Base-by-base conservation (phyloP, 306 rosid species). In the Neltuma alba region DNA sequence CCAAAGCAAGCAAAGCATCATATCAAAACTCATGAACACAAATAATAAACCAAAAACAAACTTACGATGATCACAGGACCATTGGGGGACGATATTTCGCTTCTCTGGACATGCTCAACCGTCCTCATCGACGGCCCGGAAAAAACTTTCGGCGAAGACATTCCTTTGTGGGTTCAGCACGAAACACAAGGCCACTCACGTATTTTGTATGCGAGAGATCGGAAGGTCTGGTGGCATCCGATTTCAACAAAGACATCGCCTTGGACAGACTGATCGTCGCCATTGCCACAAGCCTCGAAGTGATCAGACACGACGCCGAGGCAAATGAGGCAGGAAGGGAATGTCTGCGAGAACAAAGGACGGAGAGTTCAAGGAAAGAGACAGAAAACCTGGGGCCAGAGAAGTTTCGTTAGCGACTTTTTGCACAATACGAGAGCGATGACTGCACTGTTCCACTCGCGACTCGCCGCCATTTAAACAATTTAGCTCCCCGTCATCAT, bases 61-160 rank as follows among this genome's bases (percentile, higher is more conserved):
- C 91, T 77, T 83, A 89, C 98, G 40, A 75, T 20, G 16, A 47
- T 38, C 1, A 81, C 58, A 81, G 86, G 73, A 74, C 89, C 92
- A 68, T 88, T 84, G 62, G 84, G 74, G 40, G 91, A 75, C 65
- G 67, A 34, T 28, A 80, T 70, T 16, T 68, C 75, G 38, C 77
- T 83, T 31, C 57, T 61, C 40, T 66, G 70, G 70, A 58, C 47
- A 62, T 83, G 83, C 81, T 90, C 89, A 2, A 89, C 73, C 62
- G 86, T 70, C 30, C 55, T 80, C 83, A 83, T 72, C 41, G 91
- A 88, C 67, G 81, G 72, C 52, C 66, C 33, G 3, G 55, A 2
- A 55, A 79, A 74, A 40, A 0, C 5, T 41, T 64, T 79, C 71
- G 75, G 61, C 54, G 86, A 63, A 79, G 25, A 77, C 70, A 40